phyloP scores from a whole-genome alignment of 139 green algal species.

The Chlamydomonas schloesseri region DNA sequence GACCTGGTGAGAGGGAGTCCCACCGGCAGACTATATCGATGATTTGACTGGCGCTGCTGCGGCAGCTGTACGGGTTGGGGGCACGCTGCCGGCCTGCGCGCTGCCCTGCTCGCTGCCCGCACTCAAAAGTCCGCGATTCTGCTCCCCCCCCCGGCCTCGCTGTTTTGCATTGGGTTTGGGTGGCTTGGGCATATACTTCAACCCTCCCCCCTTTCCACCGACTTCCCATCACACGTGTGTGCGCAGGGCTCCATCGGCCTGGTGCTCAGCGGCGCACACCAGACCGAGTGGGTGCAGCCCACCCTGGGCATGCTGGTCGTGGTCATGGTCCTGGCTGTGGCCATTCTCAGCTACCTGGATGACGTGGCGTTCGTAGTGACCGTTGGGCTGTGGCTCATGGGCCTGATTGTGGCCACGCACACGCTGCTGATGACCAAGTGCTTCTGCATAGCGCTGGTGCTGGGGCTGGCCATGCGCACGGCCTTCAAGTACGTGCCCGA shows the following conservation, averaged over 20 bases:
- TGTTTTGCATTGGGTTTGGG: no score
- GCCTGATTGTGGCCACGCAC: constrained; percentile 18
- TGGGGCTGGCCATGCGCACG: constrained; percentile 28
- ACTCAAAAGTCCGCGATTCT: background rate
- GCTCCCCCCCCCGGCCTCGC: no score
- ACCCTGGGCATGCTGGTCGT: background rate
- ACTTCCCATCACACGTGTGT: no score
- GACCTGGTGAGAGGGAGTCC: constrained; percentile 5
- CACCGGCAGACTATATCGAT: no score
- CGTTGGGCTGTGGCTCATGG: constrained; percentile 5
- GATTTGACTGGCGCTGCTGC: no score
- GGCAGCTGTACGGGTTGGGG: background rate
- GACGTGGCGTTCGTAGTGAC: constrained; percentile 16
- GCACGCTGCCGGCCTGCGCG: no score
- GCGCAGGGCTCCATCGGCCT: no score
- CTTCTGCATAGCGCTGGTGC: constrained; percentile 9
- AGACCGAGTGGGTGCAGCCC: no score
- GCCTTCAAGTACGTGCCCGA: constrained; percentile 38
- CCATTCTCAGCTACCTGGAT: constrained; percentile 4
- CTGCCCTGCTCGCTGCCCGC: constrained; percentile 5
- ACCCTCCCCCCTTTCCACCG: no score
- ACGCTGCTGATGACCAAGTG: constrained; percentile 21
- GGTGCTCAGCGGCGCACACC: no score
- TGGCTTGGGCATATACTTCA: no score
- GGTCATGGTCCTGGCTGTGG: background rate